These are phyloP conservation scores for Thalassiosira mediterranea DNA, from an alignment of 352 stramenopile species.

Conservation along the genomic window DNA sequence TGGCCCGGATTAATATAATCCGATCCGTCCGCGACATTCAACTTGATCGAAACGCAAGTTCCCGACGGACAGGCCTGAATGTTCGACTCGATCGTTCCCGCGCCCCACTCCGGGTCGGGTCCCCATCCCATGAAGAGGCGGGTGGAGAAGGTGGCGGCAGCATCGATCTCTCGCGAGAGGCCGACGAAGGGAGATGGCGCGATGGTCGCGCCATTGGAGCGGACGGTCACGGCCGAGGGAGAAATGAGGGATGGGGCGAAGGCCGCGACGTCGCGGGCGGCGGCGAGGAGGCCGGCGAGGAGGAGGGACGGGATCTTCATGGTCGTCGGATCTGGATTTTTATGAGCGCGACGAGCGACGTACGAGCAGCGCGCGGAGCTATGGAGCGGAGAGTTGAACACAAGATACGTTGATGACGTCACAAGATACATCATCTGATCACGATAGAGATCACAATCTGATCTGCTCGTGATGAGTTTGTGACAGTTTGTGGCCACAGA, in stretches of 20 bases:
- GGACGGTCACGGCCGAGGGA: background rate
- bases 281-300: background rate
- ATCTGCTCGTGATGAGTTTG: too few relatives aligned
- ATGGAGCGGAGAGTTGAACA: too few relatives aligned
- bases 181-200: background rate
- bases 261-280: background rate
- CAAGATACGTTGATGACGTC: too few relatives aligned
- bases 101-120: constrained; percentile 64
- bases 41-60: constrained; percentile 55
- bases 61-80: constrained; percentile 65
- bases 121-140: constrained; percentile 74
- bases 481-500: too few relatives aligned
- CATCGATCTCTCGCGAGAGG: too few relatives aligned
- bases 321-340: too few relatives aligned
- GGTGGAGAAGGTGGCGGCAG: background rate
- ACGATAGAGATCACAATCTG: too few relatives aligned
- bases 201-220: background rate
- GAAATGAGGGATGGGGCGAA: background rate
- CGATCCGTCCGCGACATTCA: constrained; percentile 59
- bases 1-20: constrained; percentile 75
- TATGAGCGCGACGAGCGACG: too few relatives aligned
- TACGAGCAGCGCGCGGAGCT: too few relatives aligned
- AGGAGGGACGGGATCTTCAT: background rate
- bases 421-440: too few relatives aligned
- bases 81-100: constrained; percentile 40